A percentile compares a stretch with the other conserved stretches of the same genome.
Conservation (phyloP, 1,284 basidiomycete genomes). For the Inonotus hispidus region DNA sequence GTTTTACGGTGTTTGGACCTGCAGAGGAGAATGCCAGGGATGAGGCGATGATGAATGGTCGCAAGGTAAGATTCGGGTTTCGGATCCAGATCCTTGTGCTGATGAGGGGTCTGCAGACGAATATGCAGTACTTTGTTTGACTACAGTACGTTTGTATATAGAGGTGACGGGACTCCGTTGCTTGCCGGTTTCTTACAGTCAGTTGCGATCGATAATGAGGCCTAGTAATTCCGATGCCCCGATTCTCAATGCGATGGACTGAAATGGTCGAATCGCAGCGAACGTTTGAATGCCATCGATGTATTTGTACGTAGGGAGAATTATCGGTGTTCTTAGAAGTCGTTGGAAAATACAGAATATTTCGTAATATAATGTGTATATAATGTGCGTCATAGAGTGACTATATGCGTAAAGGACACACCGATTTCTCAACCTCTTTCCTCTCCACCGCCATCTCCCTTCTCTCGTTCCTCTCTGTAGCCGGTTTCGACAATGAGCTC, state of each 20-base stretch:
- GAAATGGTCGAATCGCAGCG: background rate
- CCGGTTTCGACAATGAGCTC: constrained; percentile 45
- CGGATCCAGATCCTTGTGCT: constrained; percentile 5
- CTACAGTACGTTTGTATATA: background rate
- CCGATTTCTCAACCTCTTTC: background rate
- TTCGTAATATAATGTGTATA: background rate
- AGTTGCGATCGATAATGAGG: background rate
- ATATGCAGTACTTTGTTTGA: constrained; percentile 63
- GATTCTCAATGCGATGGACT: background rate
- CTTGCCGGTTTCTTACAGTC: background rate
- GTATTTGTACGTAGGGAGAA: background rate
- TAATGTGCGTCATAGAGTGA: background rate
- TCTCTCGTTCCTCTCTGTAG: background rate
- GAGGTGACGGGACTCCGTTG: background rate
- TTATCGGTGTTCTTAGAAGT: background rate
- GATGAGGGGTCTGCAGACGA: constrained; percentile 32
- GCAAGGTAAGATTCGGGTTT: constrained; percentile 47
- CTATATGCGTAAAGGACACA: background rate
- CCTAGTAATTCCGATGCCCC: background rate
- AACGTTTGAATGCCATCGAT: constrained; percentile 1
- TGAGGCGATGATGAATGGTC: constrained; percentile 53
- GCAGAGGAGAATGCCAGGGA: constrained; percentile 85
- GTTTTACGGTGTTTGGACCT: constrained; percentile 78
- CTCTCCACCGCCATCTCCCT: background rate
- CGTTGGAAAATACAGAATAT: background rate